phyloP scores from a whole-genome alignment of 345 rosid genomes.

The Hibiscus mutabilis region DNA sequence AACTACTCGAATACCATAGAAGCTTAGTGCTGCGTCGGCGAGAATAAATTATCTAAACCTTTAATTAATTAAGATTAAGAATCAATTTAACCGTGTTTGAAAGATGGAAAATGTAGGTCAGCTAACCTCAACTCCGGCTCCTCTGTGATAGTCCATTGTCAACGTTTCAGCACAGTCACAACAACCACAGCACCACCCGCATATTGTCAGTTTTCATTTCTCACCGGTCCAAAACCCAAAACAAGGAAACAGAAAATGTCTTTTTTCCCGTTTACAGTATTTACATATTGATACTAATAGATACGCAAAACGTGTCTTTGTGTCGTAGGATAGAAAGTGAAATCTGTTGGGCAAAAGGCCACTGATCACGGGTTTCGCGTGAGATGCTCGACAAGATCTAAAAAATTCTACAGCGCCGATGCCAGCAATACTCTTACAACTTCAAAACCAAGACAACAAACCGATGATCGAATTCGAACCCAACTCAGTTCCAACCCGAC shows the following conservation, averaged over 20 bases:
- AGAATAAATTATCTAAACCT: background rate
- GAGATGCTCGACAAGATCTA: slow-evolving; percentile 11
- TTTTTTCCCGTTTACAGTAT: background rate
- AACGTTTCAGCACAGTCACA: slow-evolving; percentile 63
- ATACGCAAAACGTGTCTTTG: background rate
- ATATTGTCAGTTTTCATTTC: background rate
- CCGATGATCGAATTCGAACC: no score
- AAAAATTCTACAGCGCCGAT: background rate
- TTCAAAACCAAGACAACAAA: background rate
- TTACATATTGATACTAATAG: background rate
- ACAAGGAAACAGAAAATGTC: background rate
- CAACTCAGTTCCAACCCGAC: no score
- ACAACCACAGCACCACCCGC: background rate
- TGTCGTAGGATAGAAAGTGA: background rate
- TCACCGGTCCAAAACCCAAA: background rate
- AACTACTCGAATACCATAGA: background rate
- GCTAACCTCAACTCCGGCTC: slow-evolving; percentile 82
- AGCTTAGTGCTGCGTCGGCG: background rate
- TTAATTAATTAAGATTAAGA: background rate
- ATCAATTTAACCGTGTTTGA: no score
- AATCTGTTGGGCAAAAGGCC: background rate
- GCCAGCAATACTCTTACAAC: background rate
- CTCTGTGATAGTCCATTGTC: slow-evolving; percentile 96
- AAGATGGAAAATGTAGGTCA: background rate
- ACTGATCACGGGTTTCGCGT: slow-evolving; percentile 9